These are phyloP conservation scores for Naematelia aurantialba DNA, from an alignment of 768 basidiomycete species.

Conservation along the genomic window DNA sequence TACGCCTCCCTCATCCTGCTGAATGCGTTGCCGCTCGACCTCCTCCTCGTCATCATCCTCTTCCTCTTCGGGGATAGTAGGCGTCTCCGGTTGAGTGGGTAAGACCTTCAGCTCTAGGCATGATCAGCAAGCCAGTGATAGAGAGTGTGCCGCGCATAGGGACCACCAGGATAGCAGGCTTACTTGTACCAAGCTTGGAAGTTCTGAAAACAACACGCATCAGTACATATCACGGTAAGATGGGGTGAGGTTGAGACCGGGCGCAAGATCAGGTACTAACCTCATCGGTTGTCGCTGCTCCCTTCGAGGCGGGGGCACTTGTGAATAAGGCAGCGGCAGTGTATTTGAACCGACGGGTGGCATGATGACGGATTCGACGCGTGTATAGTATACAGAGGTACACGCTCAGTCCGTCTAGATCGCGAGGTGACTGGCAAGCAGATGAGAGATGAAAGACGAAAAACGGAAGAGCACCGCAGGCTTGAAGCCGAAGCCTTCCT, in stretches of 20 bases:
- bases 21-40: constrained; percentile 8
- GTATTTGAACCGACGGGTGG: constrained; percentile 21
- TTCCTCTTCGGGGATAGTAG: constrained; percentile 41
- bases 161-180: constrained; percentile 1
- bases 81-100: constrained; percentile 43
- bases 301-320: constrained; percentile 35
- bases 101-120: constrained; percentile 48
- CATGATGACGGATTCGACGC: background rate
- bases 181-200: constrained; percentile 47
- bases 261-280: constrained; percentile 24
- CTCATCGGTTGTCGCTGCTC: constrained; percentile 48
- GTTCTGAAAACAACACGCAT: constrained; percentile 28
- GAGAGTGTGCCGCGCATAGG: no score
- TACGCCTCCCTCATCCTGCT: constrained; percentile 29
- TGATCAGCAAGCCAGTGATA: no score
- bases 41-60: constrained; percentile 44
- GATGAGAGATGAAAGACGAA: no score
- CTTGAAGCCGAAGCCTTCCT: no score
- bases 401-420: no score
- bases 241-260: no score
- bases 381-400: no score
- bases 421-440: no score
- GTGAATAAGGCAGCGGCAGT: constrained; percentile 47
- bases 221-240: background rate
- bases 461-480: no score